A percentile compares a stretch with the other conserved stretches of the same genome.
Evolutionary conservation across 495 filamentous ascomycete species (phyloP).

Genomic region (Alectoria sarmentosa): DNA sequence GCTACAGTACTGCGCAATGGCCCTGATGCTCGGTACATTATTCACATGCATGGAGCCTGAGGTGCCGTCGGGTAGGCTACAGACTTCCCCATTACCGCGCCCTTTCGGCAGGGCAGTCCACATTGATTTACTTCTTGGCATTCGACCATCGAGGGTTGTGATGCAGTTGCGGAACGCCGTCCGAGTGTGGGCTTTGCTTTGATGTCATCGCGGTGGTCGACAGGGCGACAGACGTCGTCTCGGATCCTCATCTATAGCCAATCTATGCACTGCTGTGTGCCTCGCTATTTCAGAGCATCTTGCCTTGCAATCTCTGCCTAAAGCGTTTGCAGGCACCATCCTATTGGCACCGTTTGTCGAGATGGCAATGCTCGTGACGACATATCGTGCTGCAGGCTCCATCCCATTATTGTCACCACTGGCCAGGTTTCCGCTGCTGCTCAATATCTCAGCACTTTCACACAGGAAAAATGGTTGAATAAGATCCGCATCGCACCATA

Average conservation of each 20-base stretch:
- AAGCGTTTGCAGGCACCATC: slow-evolving; percentile 33
- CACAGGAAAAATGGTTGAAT: slow-evolving; percentile 41
- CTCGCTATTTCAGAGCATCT: slow-evolving; percentile 58
- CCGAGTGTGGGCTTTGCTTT: slow-evolving; percentile 60
- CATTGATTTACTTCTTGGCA: slow-evolving; percentile 53
- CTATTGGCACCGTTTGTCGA: slow-evolving; percentile 41
- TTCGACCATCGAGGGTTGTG: slow-evolving; percentile 82
- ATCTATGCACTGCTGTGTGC: slow-evolving; percentile 70
- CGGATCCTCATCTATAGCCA: slow-evolving; percentile 70
- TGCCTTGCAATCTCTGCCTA: slow-evolving; percentile 31
- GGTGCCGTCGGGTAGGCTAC: slow-evolving; percentile 56
- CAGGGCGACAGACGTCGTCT: slow-evolving; percentile 58
- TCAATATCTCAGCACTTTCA: slow-evolving; percentile 34
- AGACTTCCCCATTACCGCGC: slow-evolving; percentile 57
- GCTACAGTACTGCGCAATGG: slow-evolving; percentile 59
- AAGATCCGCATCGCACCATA: slow-evolving; percentile 36
- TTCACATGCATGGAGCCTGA: slow-evolving; percentile 50
- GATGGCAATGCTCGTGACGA: slow-evolving; percentile 37
- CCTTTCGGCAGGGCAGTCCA: slow-evolving; percentile 48
- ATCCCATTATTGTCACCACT: slow-evolving; percentile 40
- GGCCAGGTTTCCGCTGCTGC: slow-evolving; percentile 34
- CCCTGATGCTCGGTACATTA: slow-evolving; percentile 51
- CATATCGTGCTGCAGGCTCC: slow-evolving; percentile 39
- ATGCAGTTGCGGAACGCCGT: slow-evolving; percentile 59
- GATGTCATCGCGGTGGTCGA: slow-evolving; percentile 59